Base-by-base conservation (phyloP, 768 basidiomycete species). In the Saitozyma sp. region DNA sequence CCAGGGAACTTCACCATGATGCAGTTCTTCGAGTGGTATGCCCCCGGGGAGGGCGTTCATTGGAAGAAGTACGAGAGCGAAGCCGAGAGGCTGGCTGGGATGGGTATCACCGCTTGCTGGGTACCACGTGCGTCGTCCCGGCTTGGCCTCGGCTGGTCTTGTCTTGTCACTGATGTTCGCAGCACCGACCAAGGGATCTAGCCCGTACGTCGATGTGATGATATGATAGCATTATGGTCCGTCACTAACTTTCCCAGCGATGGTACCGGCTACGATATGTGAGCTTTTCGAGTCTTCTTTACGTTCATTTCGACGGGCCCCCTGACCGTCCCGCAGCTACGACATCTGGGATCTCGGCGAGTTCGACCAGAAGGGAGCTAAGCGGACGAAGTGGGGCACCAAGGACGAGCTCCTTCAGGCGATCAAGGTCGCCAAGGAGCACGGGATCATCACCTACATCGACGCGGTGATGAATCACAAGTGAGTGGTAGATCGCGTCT, bases 391-490 rank as follows among this genome's bases (percentile, higher is more conserved):
- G 62, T 97, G 92, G 92, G 93, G 93, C 20, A 88, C 89, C 11
- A 89, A 87, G 67, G 86, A 90, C 38, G 89, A 95, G 63, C 84
- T 93, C 37, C 72, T 92, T 1, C 70, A 81, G 10, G 90, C 90
- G 20, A 88, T 89, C 71, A 81, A 83, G 62, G 79, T 81, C n/a
- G 92, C 92, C 2, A 84, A 83, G 67, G 80, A 84, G 63, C 84
- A 86, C 67, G 86, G 87, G 6, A 84, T 97, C 16, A 86, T 89
- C 65, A 84, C 92, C 43, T 79, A 91, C 29, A 87, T 93, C 53
- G 92, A 95, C 68, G 91, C 91, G 0, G 90, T 97, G 4, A 82
- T 97, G 62, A 94, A 94, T 79, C 81, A 82, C 78, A 81, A 78
- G 92, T 92, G 73, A 46, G 45, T 62, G 9, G 40, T 50, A 29